Conservation (phyloP, 2,329 filamentous ascomycete genomes). For the Hymenoscyphus scutula region DNA sequence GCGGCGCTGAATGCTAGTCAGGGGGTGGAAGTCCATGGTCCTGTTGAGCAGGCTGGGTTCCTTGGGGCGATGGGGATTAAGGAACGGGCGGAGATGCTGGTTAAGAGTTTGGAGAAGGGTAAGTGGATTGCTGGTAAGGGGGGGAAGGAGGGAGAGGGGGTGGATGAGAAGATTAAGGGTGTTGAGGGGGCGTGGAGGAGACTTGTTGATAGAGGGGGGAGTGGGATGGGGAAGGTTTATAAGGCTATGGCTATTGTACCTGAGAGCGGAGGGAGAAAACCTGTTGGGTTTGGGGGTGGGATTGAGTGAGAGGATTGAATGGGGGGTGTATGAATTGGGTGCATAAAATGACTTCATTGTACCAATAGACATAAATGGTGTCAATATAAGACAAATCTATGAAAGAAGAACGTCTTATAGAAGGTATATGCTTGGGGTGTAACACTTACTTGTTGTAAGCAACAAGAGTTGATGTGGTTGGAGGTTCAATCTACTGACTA, state of each 20-base stretch:
- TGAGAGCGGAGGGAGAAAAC: conserved; percentile 71
- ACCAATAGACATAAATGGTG: no score
- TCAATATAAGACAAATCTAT: no score
- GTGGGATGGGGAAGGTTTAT: conserved; percentile 92
- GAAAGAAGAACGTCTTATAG: no score
- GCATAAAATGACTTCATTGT: no score
- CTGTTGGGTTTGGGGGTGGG: conserved; percentile 89
- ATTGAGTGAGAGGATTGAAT: conserved; percentile 8
- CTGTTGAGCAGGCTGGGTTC: conserved; percentile 81
- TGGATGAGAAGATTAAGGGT: conserved; percentile 53
- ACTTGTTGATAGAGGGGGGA: conserved; percentile 76
- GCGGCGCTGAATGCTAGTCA: conserved; percentile 71
- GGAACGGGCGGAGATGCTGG: conserved; percentile 69
- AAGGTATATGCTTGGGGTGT: no score
- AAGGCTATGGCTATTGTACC: conserved; percentile 91
- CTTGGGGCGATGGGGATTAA: conserved; percentile 77
- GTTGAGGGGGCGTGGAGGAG: conserved; percentile 76
- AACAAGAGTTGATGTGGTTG: no score
- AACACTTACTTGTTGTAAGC: no score
- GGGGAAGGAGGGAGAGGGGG: conserved; percentile 20
- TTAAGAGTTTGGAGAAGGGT: conserved; percentile 42
- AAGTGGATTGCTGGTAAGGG: not conserved
- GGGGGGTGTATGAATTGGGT: no score
- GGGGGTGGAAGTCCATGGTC: conserved; percentile 87
- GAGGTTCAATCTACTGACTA: no score